Evolutionary conservation across 495 filamentous ascomycete genomes (phyloP).

Genomic region (Barbatosphaeria neglecta): DNA sequence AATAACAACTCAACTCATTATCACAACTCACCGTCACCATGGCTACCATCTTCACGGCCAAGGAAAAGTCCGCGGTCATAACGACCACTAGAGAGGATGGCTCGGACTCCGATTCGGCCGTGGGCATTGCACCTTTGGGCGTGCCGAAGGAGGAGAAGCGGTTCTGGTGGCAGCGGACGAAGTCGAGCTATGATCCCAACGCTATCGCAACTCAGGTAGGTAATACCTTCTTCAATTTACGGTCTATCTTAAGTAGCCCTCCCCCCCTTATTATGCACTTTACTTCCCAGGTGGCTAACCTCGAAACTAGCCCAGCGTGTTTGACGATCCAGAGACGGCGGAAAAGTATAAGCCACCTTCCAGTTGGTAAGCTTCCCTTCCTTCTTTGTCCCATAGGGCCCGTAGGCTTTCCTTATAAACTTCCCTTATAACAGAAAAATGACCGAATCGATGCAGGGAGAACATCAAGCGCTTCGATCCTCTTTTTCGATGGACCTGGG

Average conservation of each 20-base stretch:
- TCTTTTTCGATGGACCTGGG: slow-evolving; percentile 29
- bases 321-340: slow-evolving; percentile 27
- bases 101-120: background rate
- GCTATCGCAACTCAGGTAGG: slow-evolving; percentile 44
- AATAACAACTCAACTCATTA: too few relatives aligned
- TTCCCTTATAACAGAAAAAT: too few relatives aligned
- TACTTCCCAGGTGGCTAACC: too few relatives aligned
- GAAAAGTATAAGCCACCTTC: slow-evolving; percentile 23
- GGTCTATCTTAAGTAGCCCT: too few relatives aligned
- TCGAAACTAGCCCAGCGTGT: slow-evolving; percentile 30
- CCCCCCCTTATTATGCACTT: too few relatives aligned
- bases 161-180: slow-evolving; percentile 33
- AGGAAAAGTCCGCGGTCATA: background rate
- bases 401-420: too few relatives aligned
- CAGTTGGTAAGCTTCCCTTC: too few relatives aligned
- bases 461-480: slow-evolving; percentile 34
- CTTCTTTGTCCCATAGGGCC: too few relatives aligned
- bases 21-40: background rate
- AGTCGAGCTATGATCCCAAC: slow-evolving; percentile 33
- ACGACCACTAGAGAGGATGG: background rate
- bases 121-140: background rate
- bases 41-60: background rate
- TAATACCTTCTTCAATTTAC: background rate
- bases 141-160: slow-evolving; percentile 13
- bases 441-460: too few relatives aligned